Base-by-base conservation (phyloP, 2,329 filamentous ascomycete genomes). In the Metarhizium brunneum region DNA sequence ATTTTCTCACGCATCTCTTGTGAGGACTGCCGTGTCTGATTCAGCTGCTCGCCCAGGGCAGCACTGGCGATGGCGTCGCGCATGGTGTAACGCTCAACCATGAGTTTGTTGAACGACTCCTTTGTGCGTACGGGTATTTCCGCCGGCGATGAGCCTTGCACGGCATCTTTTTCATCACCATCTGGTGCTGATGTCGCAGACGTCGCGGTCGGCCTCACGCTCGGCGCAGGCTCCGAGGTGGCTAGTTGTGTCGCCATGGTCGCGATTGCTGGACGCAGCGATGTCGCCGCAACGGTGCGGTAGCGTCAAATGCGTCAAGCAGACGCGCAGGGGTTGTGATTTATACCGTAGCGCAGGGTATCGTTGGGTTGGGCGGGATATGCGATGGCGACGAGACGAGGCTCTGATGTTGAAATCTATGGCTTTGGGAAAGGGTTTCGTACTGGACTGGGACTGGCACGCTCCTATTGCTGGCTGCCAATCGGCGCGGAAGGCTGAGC, bases 1-100 rank as follows among this genome's bases (percentile, higher is more conserved):
- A 84, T 80, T 71, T 87, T 86, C 52, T 82, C 76, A 61, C 82
- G 82, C 72, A 85, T 87, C 61, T 82, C 76, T 61, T 79, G 78
- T 60, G 85, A 79, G 55, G 85, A 71, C 52, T 79, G 76, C 59
- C 82, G 79, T 54, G 77, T 78, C 40, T 78, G 75, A 53, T 79
- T 76, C 48, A 80, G 76, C 55, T 76, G 73, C 52, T 78, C 71
- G 54, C 73, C 73, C 50, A 83, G 70, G 56, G 77, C 77, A 10
- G 78, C 77, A 16, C 77, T 74, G 58, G 80, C 78, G 59, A 82
- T 69, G 65, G 75, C 73, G 64, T 84, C 81, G 64, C 76, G 78
- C 55, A 73, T 74, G 60, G 78, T 74, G 65, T 75, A 81, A 54
- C 77, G 77, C 64, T 82, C 76, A 56, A 83, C 73, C 64, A 81